These are phyloP conservation scores for Rhododendron simsii DNA, from an alignment of 148 eudicot genomes.

Conservation along the genomic window DNA sequence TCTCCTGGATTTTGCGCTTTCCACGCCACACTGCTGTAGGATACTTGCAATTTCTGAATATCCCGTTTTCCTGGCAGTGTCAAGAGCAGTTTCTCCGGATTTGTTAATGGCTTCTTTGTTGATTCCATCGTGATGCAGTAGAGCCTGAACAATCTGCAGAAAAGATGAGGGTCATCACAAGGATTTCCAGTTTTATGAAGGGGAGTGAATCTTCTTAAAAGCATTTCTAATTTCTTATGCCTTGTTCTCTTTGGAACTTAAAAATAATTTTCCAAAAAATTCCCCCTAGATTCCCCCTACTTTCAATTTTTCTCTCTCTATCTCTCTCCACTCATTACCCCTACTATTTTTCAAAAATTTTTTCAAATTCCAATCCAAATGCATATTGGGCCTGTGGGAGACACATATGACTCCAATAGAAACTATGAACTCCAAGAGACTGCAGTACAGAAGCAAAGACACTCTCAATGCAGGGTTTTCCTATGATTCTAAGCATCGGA, in stretches of 20 bases:
- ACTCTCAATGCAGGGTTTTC: background rate
- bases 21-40: constrained; percentile 33
- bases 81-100: constrained; percentile 45
- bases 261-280: too few relatives aligned
- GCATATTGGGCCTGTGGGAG: background rate
- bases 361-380: too few relatives aligned
- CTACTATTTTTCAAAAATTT: too few relatives aligned
- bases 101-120: constrained; percentile 34
- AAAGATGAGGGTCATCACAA: background rate
- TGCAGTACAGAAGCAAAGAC: background rate
- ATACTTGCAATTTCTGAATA: constrained; percentile 23
- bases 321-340: too few relatives aligned
- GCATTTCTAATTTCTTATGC: constrained; percentile 5
- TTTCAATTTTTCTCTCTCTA: too few relatives aligned
- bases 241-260: too few relatives aligned
- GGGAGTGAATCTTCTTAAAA: background rate
- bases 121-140: constrained; percentile 20
- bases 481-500: background rate
- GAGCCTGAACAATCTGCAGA: constrained; percentile 33
- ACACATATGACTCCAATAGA: background rate
- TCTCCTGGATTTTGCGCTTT: constrained; percentile 30
- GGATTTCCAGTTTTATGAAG: background rate
- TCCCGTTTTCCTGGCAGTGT: constrained; percentile 39
- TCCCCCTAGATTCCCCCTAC: too few relatives aligned
- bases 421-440: background rate